A percentile compares a stretch with the other conserved stretches of the same genome.
Evolutionary conservation across 2,329 filamentous ascomycete genomes (phyloP).

Genomic region (Penicillium corylophilum): DNA sequence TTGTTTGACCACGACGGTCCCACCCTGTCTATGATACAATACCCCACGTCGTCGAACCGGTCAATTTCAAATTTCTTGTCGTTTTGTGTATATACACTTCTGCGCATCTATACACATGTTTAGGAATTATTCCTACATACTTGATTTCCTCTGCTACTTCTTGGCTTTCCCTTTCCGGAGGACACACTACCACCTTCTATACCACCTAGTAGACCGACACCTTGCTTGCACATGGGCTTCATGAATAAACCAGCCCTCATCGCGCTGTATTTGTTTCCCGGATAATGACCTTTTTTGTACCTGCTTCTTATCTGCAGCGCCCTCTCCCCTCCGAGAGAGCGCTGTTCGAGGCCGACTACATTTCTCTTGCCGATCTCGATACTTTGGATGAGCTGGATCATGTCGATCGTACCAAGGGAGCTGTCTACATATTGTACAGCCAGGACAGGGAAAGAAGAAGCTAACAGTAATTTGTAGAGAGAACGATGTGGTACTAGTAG

Average conservation of each 20-base stretch:
- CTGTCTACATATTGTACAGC: too few species aligned
- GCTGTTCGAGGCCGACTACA: constrained; percentile 82
- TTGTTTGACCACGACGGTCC: not conserved
- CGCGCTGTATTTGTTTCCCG: not conserved
- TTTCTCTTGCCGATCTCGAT: constrained; percentile 83
- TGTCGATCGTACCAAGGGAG: constrained; percentile 70
- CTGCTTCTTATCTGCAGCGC: not conserved
- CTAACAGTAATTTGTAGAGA: too few species aligned
- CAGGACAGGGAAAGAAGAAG: too few species aligned
- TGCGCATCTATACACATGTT: not conserved
- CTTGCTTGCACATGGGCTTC: not conserved
- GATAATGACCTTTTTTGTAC: not conserved
- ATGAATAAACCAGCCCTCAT: not conserved
- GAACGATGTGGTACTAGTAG: too few species aligned
- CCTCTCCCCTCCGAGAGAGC: constrained; percentile 62
- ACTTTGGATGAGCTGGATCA: constrained; percentile 74
- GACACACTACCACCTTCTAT: not conserved
- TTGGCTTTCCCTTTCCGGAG: too few species aligned
- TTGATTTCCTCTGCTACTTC: too few species aligned
- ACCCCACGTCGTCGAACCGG: constrained; percentile 2
- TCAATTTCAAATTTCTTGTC: not conserved
- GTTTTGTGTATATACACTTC: constrained; percentile 1
- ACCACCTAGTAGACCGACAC: not conserved
- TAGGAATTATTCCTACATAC: too few species aligned
- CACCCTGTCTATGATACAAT: constrained; percentile 1